Percentiles rank a stretch among this genome's conserved stretches.
These are phyloP conservation scores for Wickerhamomyces hampshirensis DNA, from an alignment of 805 yeast genomes.

Conservation along the genomic window DNA sequence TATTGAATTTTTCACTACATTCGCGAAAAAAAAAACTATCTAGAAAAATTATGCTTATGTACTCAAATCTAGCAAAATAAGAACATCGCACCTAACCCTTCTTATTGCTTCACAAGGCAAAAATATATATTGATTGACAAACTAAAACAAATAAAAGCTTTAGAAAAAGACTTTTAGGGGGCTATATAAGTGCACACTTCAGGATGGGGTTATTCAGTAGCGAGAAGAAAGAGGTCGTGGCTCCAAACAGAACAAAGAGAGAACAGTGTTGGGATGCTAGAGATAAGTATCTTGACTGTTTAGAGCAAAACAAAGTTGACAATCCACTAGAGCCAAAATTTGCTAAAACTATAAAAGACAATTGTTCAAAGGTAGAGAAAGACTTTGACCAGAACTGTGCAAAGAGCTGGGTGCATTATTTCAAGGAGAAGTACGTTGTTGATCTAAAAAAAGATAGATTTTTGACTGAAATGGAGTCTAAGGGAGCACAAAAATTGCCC, in stretches of 20 bases:
- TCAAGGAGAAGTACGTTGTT: constrained; percentile 82
- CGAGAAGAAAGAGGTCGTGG: constrained; percentile 28
- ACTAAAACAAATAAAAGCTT: too few species aligned
- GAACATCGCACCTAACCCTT: too few species aligned
- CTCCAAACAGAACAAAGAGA: constrained; percentile 65
- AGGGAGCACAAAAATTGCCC: constrained; percentile 41
- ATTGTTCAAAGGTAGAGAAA: constrained; percentile 55
- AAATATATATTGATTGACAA: too few species aligned
- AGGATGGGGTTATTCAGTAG: constrained; percentile 45
- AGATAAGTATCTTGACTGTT: constrained; percentile 71
- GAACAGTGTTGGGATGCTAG: constrained; percentile 87
- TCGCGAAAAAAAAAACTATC: background rate
- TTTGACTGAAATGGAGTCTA: constrained; percentile 63
- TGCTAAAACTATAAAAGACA: constrained; percentile 40
- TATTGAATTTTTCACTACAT: too few species aligned
- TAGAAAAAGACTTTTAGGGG: too few species aligned
- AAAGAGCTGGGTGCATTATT: constrained; percentile 82
- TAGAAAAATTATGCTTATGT: too few species aligned
- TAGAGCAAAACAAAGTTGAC: constrained; percentile 60
- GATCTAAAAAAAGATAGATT: constrained; percentile 68
- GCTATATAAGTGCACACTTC: too few species aligned
- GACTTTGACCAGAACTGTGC: constrained; percentile 74
- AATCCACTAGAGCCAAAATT: constrained; percentile 61
- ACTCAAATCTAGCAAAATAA: too few species aligned
- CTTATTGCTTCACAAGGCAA: too few species aligned